phyloP scores from a whole-genome alignment of 192 early-diverging fungal species.

The Entomortierella lignicola region DNA sequence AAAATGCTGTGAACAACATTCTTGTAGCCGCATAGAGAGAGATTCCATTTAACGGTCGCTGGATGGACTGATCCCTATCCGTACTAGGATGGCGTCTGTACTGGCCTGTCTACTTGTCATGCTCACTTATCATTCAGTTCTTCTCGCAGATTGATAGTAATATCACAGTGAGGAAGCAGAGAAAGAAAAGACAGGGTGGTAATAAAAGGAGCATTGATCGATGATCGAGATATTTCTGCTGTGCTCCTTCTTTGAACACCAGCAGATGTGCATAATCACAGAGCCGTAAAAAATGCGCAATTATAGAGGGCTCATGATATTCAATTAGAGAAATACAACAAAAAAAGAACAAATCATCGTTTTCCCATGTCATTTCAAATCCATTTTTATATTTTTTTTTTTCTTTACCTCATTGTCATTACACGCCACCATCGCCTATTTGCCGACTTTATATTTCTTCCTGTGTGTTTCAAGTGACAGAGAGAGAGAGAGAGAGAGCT shows the following conservation, averaged over 20 bases:
- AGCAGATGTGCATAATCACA: too few relatives aligned
- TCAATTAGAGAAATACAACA: too few relatives aligned
- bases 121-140: neutral
- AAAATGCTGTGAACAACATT: too few relatives aligned
- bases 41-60: constrained; percentile 22
- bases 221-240: too few relatives aligned
- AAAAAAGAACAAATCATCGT: too few relatives aligned
- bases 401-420: neutral
- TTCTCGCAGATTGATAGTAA: neutral
- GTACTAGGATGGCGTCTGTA: neutral
- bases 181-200: too few relatives aligned
- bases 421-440: neutral
- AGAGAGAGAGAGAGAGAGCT: neutral
- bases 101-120: neutral
- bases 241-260: too few relatives aligned
- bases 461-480: neutral
- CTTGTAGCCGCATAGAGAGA: neutral
- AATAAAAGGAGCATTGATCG: too few relatives aligned
- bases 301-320: too few relatives aligned
- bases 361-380: too few relatives aligned
- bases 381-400: neutral
- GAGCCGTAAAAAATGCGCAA: too few relatives aligned
- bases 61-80: constrained; percentile 5
- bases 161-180: too few relatives aligned
- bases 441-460: neutral